These are phyloP conservation scores for Hypholoma fasciculare DNA, from an alignment of 768 basidiomycete genomes.

Conservation along the genomic window DNA sequence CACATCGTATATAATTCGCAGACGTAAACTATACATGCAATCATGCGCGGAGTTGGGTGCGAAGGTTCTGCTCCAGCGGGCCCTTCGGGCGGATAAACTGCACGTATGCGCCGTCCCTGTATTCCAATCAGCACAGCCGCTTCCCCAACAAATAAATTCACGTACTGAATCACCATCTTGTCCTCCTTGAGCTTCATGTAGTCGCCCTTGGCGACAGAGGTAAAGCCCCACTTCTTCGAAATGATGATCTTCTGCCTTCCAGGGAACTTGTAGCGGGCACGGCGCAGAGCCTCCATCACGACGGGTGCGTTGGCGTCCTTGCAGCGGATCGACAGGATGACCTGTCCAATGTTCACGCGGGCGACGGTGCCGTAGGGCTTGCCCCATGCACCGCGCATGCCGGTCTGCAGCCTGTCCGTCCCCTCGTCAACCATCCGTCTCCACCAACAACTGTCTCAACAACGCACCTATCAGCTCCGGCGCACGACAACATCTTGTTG, in stretches of 20 bases:
- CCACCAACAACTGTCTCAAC: slow-evolving; percentile 1
- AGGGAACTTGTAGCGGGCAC: slow-evolving; percentile 99
- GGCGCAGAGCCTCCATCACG: slow-evolving; percentile 95
- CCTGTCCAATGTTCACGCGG: slow-evolving; percentile 96
- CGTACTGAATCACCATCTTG: slow-evolving; percentile 86
- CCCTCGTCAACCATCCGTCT: background rate
- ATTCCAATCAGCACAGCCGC: slow-evolving; percentile 4
- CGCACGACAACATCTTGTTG: slow-evolving; percentile 99
- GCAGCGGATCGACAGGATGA: slow-evolving; percentile 85
- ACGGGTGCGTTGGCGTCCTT: slow-evolving; percentile 86
- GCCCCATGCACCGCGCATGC: slow-evolving; percentile 99
- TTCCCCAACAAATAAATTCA: slow-evolving; percentile 21
- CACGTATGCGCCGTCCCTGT: slow-evolving; percentile 92
- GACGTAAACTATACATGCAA: slow-evolving; percentile 11
- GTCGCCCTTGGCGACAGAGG: slow-evolving; percentile 87
- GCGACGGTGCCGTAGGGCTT: slow-evolving; percentile 97
- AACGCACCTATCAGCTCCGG: slow-evolving; percentile 92
- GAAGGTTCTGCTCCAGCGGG: slow-evolving; percentile 80
- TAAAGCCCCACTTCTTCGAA: slow-evolving; percentile 99
- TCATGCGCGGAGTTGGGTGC: slow-evolving; percentile 77
- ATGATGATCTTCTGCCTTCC: slow-evolving; percentile 97
- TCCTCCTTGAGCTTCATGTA: slow-evolving; percentile 88
- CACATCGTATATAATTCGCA: slow-evolving; percentile 7
- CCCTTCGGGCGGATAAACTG: slow-evolving; percentile 92
- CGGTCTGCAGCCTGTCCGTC: slow-evolving; percentile 79